Evolutionary conservation across 805 yeast species (phyloP).

Genomic region (Metschnikowia similis): DNA sequence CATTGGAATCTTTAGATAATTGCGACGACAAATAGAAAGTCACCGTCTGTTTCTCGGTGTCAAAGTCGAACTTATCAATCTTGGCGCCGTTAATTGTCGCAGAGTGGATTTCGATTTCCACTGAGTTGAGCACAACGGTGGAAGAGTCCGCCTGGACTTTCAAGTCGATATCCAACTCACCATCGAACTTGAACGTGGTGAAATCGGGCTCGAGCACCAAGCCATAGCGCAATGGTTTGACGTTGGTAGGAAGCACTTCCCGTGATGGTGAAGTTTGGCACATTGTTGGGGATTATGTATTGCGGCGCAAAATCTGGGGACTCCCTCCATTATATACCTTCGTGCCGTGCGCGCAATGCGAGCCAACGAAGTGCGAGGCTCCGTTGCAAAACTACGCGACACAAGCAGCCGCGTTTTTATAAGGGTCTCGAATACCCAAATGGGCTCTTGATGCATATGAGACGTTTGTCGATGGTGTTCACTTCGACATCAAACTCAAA

Average conservation of each 20-base stretch:
- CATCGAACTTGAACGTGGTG: conserved; percentile 54
- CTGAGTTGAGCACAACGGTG: conserved; percentile 51
- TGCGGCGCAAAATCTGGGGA: not conserved
- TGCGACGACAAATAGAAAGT: conserved; percentile 37
- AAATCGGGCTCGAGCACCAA: conserved; percentile 43
- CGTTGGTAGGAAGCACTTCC: conserved; percentile 41
- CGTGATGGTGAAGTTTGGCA: conserved; percentile 18
- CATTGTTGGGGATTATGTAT: not conserved
- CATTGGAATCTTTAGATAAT: conserved; percentile 33
- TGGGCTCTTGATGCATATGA: too few relatives aligned
- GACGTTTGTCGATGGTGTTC: too few relatives aligned
- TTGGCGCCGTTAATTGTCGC: conserved; percentile 36
- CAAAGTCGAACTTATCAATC: conserved; percentile 22
- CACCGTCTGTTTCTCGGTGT: conserved; percentile 37
- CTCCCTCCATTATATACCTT: not conserved
- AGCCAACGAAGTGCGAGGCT: conserved; percentile 4
- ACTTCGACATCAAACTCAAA: too few relatives aligned
- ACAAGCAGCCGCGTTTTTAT: not conserved
- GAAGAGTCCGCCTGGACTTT: conserved; percentile 46
- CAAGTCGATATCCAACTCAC: conserved; percentile 52
- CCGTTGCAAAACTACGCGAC: not conserved
- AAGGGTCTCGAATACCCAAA: not conserved
- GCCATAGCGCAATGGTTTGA: conserved; percentile 39
- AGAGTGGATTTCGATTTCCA: conserved; percentile 59
- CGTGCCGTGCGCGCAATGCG: not conserved